phyloP scores from a whole-genome alignment of 768 basidiomycete species.

The Pluteus cervinus region DNA sequence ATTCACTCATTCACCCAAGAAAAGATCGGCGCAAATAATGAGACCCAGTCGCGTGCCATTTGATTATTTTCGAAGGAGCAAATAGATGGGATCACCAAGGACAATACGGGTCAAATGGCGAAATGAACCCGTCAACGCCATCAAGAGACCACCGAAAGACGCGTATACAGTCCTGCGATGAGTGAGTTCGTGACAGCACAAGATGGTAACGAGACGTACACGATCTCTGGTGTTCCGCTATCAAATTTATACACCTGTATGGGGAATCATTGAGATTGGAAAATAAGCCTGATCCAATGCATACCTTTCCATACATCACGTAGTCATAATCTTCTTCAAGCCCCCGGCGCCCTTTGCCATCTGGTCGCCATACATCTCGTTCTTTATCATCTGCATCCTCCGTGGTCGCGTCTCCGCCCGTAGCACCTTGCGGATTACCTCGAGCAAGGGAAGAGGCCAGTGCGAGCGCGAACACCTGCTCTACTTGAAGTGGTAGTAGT shows the following conservation, averaged over 20 bases:
- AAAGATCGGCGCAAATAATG: no score
- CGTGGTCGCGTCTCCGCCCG: slow-evolving; percentile 39
- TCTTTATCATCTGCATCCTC: slow-evolving; percentile 67
- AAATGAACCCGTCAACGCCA: slow-evolving; percentile 90
- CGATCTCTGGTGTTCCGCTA: slow-evolving; percentile 73
- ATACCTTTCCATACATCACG: slow-evolving; percentile 97
- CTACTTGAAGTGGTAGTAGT: slow-evolving; percentile 66
- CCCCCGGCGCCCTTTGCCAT: slow-evolving; percentile 72
- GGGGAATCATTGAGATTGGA: slow-evolving; percentile 1
- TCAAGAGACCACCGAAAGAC: slow-evolving; percentile 92
- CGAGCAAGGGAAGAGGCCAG: slow-evolving; percentile 76
- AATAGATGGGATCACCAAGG: slow-evolving; percentile 87
- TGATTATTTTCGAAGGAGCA: slow-evolving; percentile 73
- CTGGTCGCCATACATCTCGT: slow-evolving; percentile 77
- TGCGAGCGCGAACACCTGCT: slow-evolving; percentile 77
- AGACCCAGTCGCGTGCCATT: no score
- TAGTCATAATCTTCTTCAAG: slow-evolving; percentile 97
- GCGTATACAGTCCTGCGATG: slow-evolving; percentile 81
- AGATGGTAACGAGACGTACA: slow-evolving; percentile 46
- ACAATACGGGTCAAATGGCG: slow-evolving; percentile 90
- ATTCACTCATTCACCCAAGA: not conserved
- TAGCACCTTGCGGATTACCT: slow-evolving; percentile 37
- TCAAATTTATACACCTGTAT: slow-evolving; percentile 94
- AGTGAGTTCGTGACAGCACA: slow-evolving; percentile 8
- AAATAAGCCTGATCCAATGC: slow-evolving; percentile 9